A percentile compares a stretch with the other conserved stretches of the same genome.
Conservation (phyloP, 495 filamentous ascomycete genomes). For the Neurospora discreta region DNA sequence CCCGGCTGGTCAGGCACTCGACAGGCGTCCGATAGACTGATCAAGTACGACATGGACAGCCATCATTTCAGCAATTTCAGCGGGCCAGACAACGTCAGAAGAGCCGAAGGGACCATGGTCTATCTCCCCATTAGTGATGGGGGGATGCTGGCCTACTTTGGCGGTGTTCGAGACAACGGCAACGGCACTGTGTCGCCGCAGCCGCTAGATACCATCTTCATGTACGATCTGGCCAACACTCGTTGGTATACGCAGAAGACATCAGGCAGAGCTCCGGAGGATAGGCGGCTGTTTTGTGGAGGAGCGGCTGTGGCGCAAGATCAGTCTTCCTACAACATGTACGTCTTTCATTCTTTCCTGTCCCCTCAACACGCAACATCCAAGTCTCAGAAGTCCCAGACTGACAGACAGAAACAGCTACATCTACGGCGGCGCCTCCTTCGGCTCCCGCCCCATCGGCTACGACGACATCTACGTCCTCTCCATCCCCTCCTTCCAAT, state of each 20-base stretch:
- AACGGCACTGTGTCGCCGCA: slow-evolving; percentile 10
- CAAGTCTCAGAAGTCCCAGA: too few relatives aligned
- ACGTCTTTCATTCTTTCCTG: background rate
- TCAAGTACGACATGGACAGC: slow-evolving; percentile 17
- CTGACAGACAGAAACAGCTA: slow-evolving; percentile 1
- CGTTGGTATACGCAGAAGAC: slow-evolving; percentile 14
- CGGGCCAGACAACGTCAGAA: slow-evolving; percentile 6
- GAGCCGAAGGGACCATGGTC: slow-evolving; percentile 14
- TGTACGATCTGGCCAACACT: slow-evolving; percentile 11
- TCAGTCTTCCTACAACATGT: slow-evolving; percentile 18
- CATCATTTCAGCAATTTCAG: slow-evolving; percentile 7
- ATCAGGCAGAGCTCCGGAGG: slow-evolving; percentile 3
- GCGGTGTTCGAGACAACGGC: slow-evolving; percentile 6
- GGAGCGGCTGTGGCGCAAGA: slow-evolving; percentile 14
- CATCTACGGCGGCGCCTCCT: slow-evolving; percentile 13
- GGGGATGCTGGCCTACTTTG: slow-evolving; percentile 16
- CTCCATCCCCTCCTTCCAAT: slow-evolving; percentile 14
- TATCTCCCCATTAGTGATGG: slow-evolving; percentile 14
- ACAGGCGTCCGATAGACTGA: slow-evolving; percentile 4
- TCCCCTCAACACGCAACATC: too few relatives aligned
- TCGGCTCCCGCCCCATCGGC: slow-evolving; percentile 6
- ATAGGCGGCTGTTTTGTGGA: slow-evolving; percentile 9
- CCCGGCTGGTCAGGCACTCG: slow-evolving; percentile 25
- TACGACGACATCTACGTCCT: slow-evolving; percentile 17
- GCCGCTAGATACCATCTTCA: slow-evolving; percentile 10